A percentile compares a stretch with the other conserved stretches of the same genome.
These are phyloP conservation scores for Odontarrhena argentea DNA, from an alignment of 345 rosid genomes.

Conservation along the genomic window DNA sequence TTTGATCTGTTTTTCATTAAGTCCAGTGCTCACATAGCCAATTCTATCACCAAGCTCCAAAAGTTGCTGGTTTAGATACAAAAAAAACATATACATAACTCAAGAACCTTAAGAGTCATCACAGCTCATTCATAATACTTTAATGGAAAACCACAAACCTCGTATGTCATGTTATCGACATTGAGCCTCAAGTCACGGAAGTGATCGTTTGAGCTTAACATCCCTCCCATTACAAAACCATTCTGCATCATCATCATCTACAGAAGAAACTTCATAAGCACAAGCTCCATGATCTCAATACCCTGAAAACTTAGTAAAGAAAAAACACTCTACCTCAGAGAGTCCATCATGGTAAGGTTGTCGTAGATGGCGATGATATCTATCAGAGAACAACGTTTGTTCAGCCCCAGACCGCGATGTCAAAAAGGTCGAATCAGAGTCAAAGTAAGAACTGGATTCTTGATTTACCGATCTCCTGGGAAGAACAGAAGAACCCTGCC, in stretches of 20 bases:
- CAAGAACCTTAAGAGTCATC: neutral
- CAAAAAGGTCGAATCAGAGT: conserved; percentile 47
- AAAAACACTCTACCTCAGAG: conserved; percentile 62
- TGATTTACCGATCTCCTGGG: conserved; percentile 46
- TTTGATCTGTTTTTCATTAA: conserved; percentile 71
- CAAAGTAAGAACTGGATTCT: conserved; percentile 50
- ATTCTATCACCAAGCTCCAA: conserved; percentile 91
- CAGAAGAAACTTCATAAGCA: neutral
- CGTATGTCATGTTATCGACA: conserved; percentile 51
- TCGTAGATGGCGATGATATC: conserved; percentile 68
- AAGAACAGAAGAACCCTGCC: conserved; percentile 59
- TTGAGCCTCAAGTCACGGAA: conserved; percentile 49
- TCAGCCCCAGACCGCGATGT: conserved; percentile 48
- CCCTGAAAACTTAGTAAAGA: neutral
- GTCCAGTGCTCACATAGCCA: conserved; percentile 82
- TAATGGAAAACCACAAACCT: conserved; percentile 24
- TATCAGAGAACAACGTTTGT: conserved; percentile 49
- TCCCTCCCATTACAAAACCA: conserved; percentile 48
- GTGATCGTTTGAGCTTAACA: conserved; percentile 38
- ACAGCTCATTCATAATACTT: neutral
- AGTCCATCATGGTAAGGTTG: conserved; percentile 83
- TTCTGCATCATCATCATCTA: conserved; percentile 46
- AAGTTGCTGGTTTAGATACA: conserved; percentile 58
- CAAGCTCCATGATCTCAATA: conserved; percentile 4
- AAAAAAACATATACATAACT: conserved; percentile 8